Evolutionary conservation across 106 monocot genomes (phyloP), one percentile per base, ranked within the genome.

Genomic region (Alisma plantagoaquatica): DNA sequence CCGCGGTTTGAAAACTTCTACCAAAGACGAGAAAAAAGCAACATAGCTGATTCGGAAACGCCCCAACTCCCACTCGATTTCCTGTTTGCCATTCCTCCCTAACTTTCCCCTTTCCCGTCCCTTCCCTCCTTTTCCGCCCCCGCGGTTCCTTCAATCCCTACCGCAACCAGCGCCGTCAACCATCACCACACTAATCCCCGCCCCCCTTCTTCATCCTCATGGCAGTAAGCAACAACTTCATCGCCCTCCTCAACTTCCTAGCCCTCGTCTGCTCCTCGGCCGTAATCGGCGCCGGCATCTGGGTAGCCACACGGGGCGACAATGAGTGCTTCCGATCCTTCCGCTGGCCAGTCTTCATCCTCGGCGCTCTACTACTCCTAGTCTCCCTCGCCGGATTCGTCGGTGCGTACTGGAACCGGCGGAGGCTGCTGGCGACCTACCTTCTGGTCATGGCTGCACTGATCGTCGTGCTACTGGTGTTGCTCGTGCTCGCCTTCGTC

Each of bases 341-440:
- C 24, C 83, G 87, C 15, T 87, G 83, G 80, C 83, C 87, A 8
- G 53, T 87, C 51, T 30, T 84, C 70, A 66, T 94, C 66, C 77
- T 94, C 32, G 93, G 93, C 52, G 28, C 72, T 53, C 80, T 94
- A 58, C 22, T 94, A 77, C 75, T 94, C 66, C 79, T 94, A 52
- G 87, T 83, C 67, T 77, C 93, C 49, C 87, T 94, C 43, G 75
- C 83, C 42, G 93, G 87, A 23, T 94, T 94, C 77, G 75, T 78
- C 29, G 93, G 93, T 49, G 83, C 87, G 62, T 75, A 67, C 75
- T 94, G 87, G 87, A 75, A 81, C 70, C 71, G 49, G 20, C 77
- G 57, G 47, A 41, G 75, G 69, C 87, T 94, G 55, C 83, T 94
- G 23, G 80, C 77, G 15, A 6, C 53, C 59, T 81, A 87, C 80